Evolutionary conservation across 78 protist genomes (phyloP).

Genomic region (Pigoraptor vietnamica): DNA sequence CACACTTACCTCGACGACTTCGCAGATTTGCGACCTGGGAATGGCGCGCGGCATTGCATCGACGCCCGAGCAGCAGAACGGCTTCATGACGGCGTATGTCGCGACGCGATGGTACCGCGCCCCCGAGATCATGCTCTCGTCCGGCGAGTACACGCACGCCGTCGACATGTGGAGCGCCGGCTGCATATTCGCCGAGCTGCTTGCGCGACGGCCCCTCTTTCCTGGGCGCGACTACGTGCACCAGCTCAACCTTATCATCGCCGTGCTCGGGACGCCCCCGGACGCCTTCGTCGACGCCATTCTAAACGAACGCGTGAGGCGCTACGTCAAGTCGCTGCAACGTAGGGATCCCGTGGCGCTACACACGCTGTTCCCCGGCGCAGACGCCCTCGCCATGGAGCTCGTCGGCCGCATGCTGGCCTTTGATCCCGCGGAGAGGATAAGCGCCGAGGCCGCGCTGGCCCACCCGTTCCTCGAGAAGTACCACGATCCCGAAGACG

Average conservation of each 20-base stretch:
- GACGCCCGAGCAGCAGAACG: background rate
- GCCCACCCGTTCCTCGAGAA: conserved; percentile 67
- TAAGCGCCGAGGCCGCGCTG: conserved; percentile 64
- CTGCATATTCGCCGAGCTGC: conserved; percentile 39
- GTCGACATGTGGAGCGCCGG: conserved; percentile 37
- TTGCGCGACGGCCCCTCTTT: conserved; percentile 44
- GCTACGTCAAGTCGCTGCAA: background rate
- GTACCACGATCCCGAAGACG: conserved; percentile 52
- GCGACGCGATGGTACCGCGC: conserved; percentile 87
- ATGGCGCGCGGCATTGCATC: conserved; percentile 35
- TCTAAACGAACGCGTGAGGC: conserved; percentile 3
- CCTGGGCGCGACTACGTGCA: conserved; percentile 65
- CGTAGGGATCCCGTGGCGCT: background rate
- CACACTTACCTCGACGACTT: background rate
- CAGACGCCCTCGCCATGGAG: conserved; percentile 54
- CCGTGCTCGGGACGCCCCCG: conserved; percentile 16
- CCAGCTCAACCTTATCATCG: conserved; percentile 36
- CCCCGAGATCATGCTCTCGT: conserved; percentile 69
- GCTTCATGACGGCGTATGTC: conserved; percentile 17
- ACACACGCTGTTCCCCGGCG: conserved; percentile 5
- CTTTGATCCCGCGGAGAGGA: conserved; percentile 84
- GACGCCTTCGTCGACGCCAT: conserved; percentile 3
- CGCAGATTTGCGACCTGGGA: conserved; percentile 65
- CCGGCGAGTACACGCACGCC: background rate
- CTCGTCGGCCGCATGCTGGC: conserved; percentile 74